Base-by-base conservation (phyloP, 192 early-diverging fungal species). In the Coemansia sp. region DNA sequence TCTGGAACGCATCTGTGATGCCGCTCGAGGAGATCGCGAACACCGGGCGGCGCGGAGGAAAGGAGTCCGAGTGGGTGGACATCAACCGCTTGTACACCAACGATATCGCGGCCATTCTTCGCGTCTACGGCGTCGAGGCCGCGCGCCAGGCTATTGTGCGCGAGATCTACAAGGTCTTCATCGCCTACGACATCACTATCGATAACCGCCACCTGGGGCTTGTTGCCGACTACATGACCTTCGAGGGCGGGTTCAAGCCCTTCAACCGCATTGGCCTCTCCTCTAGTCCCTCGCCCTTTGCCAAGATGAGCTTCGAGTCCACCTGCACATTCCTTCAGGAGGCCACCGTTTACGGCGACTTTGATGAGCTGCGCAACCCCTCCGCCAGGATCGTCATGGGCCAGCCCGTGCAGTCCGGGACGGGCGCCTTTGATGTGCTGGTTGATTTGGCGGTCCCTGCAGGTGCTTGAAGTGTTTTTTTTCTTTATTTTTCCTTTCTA, bases 161-260 rank as follows among this genome's bases (percentile, higher is more conserved):
- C 59, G 97, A 99, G 84, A 88, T 99, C 56, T 88, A 88, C 8
- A 83, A 84, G 22, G 98, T 99, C 40, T 99, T 99, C 72, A 90
- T 86, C 43, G 94, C 90, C 3, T 99, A 98, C 74, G 91, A 95
- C 58, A 99, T 99, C 64, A 86, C 78, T 51, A 93, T 99, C 61
- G 93, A 99, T 80, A 84, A 84, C 45, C 91, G 97, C n/a, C 98
- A 99, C 74, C 88, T 99, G 80, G 89, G 89, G 42, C 73, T 99
- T 66, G 96, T 99, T 80, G 96, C 96, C 47, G 98, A 99, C 74
- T 98, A 96, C 74, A 99, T 99, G 98, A 99, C 98, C 0, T 98
- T 97, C 73, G 98, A 98, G 84, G 97, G 98, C 63, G 94, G 90
- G 3, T 99, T 93, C 87, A 98, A 98, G 69, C 93, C 98, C 7